Evolutionary conservation across 2,329 filamentous ascomycete species (phyloP).

Genomic region (Alternaria panax): DNA sequence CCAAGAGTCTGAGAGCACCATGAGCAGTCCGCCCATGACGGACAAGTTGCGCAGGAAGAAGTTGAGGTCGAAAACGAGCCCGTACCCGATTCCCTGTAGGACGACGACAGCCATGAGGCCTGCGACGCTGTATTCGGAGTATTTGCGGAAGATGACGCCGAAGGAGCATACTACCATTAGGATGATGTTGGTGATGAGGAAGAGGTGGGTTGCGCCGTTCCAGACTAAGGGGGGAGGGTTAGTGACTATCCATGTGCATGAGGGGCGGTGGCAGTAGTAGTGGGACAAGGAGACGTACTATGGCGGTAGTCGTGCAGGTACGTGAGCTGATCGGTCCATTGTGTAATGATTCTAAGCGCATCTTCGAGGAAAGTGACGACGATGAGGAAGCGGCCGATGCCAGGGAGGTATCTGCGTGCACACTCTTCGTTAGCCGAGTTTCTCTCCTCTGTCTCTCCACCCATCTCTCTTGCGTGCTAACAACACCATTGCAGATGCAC

Average conservation of each 20-base stretch:
- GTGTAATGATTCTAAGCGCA: constrained; percentile 92
- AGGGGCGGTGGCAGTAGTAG: not conserved
- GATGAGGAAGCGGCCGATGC: constrained; percentile 95
- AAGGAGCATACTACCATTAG: constrained; percentile 83
- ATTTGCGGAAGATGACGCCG: constrained; percentile 88
- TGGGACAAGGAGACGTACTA: no score
- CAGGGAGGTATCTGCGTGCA: constrained; percentile 80
- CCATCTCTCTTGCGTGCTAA: no score
- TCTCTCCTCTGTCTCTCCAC: no score
- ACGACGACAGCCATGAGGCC: constrained; percentile 92
- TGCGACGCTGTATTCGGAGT: constrained; percentile 90
- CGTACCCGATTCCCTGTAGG: constrained; percentile 93
- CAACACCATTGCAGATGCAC: constrained; percentile 5
- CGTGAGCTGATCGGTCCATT: constrained; percentile 93
- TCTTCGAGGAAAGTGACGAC: constrained; percentile 99
- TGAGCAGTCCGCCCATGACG: constrained; percentile 94
- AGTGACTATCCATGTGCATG: constrained; percentile 17
- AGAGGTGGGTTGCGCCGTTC: constrained; percentile 85
- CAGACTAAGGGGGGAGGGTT: constrained; percentile 68
- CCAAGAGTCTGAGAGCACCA: constrained; percentile 98
- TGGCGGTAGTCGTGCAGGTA: constrained; percentile 92
- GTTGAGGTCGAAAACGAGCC: constrained; percentile 98
- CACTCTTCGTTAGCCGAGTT: constrained; percentile 31
- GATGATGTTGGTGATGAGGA: constrained; percentile 88
- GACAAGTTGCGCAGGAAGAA: constrained; percentile 99